A percentile compares a stretch with the other conserved stretches of the same genome.
phyloP scores from a whole-genome alignment of 306 rosid genomes.

The Ceratonia siliqua region DNA sequence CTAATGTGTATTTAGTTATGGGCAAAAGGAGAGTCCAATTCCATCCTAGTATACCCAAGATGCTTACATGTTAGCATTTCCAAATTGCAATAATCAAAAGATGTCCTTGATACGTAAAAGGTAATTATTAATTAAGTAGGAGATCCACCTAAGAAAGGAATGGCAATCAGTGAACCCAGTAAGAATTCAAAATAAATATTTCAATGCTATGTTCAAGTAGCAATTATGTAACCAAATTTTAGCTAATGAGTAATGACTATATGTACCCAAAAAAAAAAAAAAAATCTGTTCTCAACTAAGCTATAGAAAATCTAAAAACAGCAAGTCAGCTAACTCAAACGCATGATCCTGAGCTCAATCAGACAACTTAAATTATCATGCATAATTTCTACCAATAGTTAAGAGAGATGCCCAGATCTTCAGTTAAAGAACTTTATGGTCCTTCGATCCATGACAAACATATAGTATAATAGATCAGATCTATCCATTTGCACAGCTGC shows the following conservation, averaged over 20 bases:
- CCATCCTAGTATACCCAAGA: neutral
- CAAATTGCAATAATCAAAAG: neutral
- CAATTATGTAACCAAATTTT: neutral
- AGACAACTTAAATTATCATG: neutral
- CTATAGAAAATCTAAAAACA: neutral
- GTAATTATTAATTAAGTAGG: neutral
- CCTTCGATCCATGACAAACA: constrained; percentile 1
- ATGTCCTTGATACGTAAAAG: constrained; percentile 4
- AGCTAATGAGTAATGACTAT: neutral
- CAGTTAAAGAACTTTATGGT: neutral
- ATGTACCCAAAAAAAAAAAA: neutral
- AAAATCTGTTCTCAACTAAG: neutral
- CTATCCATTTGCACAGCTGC: neutral
- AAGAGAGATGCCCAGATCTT: constrained; percentile 1
- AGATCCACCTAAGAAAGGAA: constrained; percentile 22
- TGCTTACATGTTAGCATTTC: neutral
- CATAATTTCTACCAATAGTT: neutral
- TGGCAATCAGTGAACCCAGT: neutral
- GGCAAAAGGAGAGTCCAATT: neutral
- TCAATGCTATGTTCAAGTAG: neutral
- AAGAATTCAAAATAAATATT: neutral
- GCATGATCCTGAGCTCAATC: neutral
- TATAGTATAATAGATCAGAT: constrained; percentile 9
- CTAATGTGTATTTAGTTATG: neutral
- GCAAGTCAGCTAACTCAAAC: neutral